A percentile compares a stretch with the other conserved stretches of the same genome.
Conservation (phyloP, 1,284 basidiomycete genomes). For the Leucoagaricus sp. region DNA sequence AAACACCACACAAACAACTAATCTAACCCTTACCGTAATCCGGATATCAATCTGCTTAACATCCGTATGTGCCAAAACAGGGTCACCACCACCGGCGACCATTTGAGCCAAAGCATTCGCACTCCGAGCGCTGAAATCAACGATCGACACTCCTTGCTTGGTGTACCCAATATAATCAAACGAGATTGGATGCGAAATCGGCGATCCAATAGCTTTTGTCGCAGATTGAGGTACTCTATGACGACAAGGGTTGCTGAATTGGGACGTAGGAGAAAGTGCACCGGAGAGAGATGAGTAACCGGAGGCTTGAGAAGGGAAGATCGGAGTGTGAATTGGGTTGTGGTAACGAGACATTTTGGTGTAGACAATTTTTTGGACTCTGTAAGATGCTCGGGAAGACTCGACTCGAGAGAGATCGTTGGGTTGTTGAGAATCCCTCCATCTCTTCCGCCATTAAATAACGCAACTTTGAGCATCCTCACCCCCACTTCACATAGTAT, state of each 20-base stretch:
- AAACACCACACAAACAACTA: neutral
- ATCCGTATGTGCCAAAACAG: slow-evolving; percentile 31
- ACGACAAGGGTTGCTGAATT: slow-evolving; percentile 29
- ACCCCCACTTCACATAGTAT: slow-evolving; percentile 3
- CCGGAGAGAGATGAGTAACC: slow-evolving; percentile 35
- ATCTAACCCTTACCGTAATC: slow-evolving; percentile 34
- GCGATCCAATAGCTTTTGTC: slow-evolving; percentile 17
- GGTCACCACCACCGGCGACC: slow-evolving; percentile 37
- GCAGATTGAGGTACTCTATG: slow-evolving; percentile 36
- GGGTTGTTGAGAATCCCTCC: no score
- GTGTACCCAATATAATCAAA: slow-evolving; percentile 39
- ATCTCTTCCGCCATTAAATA: no score
- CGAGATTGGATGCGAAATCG: slow-evolving; percentile 26
- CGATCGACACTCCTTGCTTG: slow-evolving; percentile 42
- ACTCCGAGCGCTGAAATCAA: slow-evolving; percentile 35
- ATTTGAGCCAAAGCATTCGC: slow-evolving; percentile 33
- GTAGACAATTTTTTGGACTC: no score
- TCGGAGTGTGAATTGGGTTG: slow-evolving; percentile 43
- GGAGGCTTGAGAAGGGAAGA: slow-evolving; percentile 32
- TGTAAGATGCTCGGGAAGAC: no score
- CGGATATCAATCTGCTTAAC: slow-evolving; percentile 31
- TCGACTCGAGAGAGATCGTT: no score
- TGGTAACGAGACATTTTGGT: slow-evolving; percentile 29
- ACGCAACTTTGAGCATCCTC: no score
- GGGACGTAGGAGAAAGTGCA: slow-evolving; percentile 25